Percentiles rank a stretch among this genome's conserved stretches.
Conservation (phyloP, 2,329 filamentous ascomycete species). For the Penicillium sp. region DNA sequence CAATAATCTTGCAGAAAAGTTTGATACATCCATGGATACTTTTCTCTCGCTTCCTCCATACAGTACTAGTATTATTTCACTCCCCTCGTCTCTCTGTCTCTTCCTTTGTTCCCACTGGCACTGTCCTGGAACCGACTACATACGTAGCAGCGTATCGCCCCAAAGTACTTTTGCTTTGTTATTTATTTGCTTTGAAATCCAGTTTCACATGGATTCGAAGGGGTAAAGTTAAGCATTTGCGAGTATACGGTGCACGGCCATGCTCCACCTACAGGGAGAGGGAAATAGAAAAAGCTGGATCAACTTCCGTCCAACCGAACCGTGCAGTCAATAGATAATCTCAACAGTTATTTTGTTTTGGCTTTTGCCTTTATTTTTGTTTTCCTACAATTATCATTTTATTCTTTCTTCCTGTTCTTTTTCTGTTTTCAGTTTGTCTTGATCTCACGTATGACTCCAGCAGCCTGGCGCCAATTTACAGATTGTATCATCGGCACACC, state of each 20-base stretch:
- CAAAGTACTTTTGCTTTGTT: background rate
- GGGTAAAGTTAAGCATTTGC: conserved; percentile 19
- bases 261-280: conserved; percentile 8
- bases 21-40: background rate
- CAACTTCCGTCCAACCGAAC: background rate
- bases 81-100: no score
- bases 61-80: no score
- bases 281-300: background rate
- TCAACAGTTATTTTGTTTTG: background rate
- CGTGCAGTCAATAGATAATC: background rate
- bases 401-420: background rate
- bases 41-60: background rate
- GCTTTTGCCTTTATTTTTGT: background rate
- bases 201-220: conserved; percentile 8
- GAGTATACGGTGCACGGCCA: conserved; percentile 17
- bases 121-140: no score
- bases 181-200: background rate
- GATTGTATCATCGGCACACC: conserved; percentile 11
- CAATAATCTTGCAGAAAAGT: background rate
- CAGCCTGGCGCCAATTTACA: background rate
- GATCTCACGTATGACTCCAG: background rate
- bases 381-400: background rate
- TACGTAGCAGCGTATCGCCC: background rate
- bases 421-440: background rate
- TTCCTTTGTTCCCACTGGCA: no score